Conservation (phyloP, 2,329 filamentous ascomycete species). For the Xylariaceae sp. region DNA sequence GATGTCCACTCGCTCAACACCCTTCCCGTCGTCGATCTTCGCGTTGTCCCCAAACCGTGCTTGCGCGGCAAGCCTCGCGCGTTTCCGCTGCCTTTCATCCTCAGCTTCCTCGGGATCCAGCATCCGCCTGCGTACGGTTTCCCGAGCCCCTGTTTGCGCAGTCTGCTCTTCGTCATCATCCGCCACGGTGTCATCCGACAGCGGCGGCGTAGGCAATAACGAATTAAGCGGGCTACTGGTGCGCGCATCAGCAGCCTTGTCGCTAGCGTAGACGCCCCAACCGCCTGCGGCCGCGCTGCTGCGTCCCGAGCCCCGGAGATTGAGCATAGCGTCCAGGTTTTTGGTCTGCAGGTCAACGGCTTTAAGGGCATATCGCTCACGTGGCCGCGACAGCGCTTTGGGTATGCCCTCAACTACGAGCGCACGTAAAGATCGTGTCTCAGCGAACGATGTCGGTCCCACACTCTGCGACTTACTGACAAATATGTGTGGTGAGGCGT, state of each 20-base stretch:
- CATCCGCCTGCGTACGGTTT: conserved; percentile 15
- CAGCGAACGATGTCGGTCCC: conserved; percentile 41
- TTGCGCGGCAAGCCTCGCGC: conserved; percentile 57
- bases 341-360: conserved; percentile 65
- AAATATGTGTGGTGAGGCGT: conserved; percentile 73
- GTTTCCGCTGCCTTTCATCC: conserved; percentile 47
- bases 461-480: conserved; percentile 50
- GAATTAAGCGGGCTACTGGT: conserved; percentile 54
- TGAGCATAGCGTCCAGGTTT: conserved; percentile 66
- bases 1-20: conserved; percentile 59
- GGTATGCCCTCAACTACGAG: conserved; percentile 76
- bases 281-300: conserved; percentile 70
- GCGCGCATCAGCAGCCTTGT: conserved; percentile 39
- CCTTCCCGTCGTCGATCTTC: conserved; percentile 52
- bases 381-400: conserved; percentile 72
- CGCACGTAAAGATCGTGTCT: conserved; percentile 61
- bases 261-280: conserved; percentile 67
- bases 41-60: conserved; percentile 67
- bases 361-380: conserved; percentile 66
- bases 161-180: conserved; percentile 20
- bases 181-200: conserved; percentile 38
- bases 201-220: conserved; percentile 44
- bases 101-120: conserved; percentile 27
- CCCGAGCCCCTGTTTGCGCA: conserved; percentile 20
- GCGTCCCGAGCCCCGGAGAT: conserved; percentile 64